A percentile compares a stretch with the other conserved stretches of the same genome.
Evolutionary conservation across 2,329 filamentous ascomycete species (phyloP).

Genomic region (Neofusicoccum parvum): DNA sequence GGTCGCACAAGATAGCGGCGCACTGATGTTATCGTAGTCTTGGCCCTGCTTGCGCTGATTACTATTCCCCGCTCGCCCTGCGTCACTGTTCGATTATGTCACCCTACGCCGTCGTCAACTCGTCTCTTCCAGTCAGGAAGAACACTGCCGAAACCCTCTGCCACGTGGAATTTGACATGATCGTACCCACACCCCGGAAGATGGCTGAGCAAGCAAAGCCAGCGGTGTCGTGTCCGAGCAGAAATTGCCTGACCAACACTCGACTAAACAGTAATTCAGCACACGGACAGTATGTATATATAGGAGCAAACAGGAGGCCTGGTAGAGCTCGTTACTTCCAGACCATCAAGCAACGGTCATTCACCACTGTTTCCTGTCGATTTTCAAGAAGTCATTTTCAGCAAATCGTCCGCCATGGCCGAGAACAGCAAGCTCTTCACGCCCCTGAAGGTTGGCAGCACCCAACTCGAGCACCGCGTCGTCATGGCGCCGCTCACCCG

Average conservation of each 20-base stretch:
- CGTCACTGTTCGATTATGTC: not conserved
- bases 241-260: not conserved
- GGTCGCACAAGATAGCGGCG: too few species aligned
- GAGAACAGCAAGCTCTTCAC: constrained; percentile 29
- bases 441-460: constrained; percentile 31
- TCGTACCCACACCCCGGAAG: not conserved
- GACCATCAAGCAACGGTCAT: not conserved
- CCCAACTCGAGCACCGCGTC: constrained; percentile 32
- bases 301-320: not conserved
- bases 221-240: too few species aligned
- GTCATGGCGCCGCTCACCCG: constrained; percentile 37
- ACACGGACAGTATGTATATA: not conserved
- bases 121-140: not conserved
- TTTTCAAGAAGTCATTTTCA: not conserved
- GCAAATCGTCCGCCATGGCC: constrained; percentile 9
- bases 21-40: too few species aligned
- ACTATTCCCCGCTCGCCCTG: not conserved
- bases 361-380: not conserved
- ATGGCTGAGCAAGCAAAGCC: not conserved
- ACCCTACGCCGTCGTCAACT: not conserved
- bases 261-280: not conserved
- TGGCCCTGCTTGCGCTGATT: not conserved
- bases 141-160: not conserved
- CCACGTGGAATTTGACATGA: not conserved
- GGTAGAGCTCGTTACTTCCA: too few species aligned